Percentiles rank a stretch among this genome's conserved stretches.
These are phyloP conservation scores for Trypanosoma grayi DNA, from an alignment of 208 protist species.

Conservation along the genomic window DNA sequence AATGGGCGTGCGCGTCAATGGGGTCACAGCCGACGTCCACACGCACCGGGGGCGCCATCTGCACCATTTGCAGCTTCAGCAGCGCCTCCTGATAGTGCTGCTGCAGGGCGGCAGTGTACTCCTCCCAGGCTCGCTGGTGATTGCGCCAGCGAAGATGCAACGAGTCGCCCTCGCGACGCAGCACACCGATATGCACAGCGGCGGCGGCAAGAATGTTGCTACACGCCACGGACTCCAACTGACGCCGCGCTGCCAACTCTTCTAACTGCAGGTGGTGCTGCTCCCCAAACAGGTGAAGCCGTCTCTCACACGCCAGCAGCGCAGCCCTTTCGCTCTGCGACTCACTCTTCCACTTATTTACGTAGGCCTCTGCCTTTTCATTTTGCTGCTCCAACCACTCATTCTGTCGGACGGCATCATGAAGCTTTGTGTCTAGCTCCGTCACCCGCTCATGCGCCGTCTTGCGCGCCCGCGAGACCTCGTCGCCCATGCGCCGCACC, in stretches of 20 bases:
- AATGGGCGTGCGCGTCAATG: background rate
- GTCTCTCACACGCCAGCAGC: background rate
- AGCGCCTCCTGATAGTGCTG: conserved; percentile 14
- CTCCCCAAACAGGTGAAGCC: background rate
- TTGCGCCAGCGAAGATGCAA: conserved; percentile 24
- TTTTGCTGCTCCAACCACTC: conserved; percentile 22
- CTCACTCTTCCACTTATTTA: conserved; percentile 11
- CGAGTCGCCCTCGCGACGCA: conserved; percentile 7
- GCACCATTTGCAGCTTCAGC: conserved; percentile 1
- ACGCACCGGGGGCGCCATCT: background rate
- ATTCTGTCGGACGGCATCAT: conserved; percentile 3
- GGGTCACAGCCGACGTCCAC: conserved; percentile 22
- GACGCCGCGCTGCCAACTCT: conserved; percentile 14
- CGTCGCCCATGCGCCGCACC: conserved; percentile 23
- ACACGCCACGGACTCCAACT: conserved; percentile 15
- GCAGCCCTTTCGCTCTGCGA: background rate
- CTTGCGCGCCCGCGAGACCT: conserved; percentile 1
- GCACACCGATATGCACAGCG: background rate
- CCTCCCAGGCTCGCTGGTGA: conserved; percentile 36
- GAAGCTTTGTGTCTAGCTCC: conserved; percentile 11
- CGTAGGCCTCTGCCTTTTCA: background rate
- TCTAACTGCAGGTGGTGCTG: conserved; percentile 14
- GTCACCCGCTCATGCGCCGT: conserved; percentile 7
- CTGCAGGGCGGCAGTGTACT: conserved; percentile 29
- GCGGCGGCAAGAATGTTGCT: background rate